Percentiles rank a stretch among this genome's conserved stretches.
Conservation (phyloP, 2,329 filamentous ascomycete species). For the Exophiala alcalophila region DNA sequence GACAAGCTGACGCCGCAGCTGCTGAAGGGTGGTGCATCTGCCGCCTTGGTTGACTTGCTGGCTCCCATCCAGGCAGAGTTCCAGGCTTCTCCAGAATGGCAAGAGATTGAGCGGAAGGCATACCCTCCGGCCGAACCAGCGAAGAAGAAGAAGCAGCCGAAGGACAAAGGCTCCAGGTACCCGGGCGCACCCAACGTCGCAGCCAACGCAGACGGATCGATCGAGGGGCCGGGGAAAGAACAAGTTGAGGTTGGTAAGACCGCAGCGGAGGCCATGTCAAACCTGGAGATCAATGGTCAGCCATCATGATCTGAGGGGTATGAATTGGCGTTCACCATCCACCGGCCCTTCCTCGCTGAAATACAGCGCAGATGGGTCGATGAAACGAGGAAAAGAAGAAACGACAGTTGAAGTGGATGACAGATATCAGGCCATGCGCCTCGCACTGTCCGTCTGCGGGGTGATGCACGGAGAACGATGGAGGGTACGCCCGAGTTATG, state of each 20-base stretch:
- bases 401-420: too few relatives aligned
- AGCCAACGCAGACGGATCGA: conserved; percentile 25
- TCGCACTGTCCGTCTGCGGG: too few relatives aligned
- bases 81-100: conserved; percentile 71
- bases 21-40: conserved; percentile 78
- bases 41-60: conserved; percentile 63
- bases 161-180: conserved; percentile 69
- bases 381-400: too few relatives aligned
- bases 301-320: conserved; percentile 13
- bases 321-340: too few relatives aligned
- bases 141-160: conserved; percentile 66
- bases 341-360: too few relatives aligned
- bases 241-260: conserved; percentile 26
- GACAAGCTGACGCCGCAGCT: conserved; percentile 84
- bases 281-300: conserved; percentile 25
- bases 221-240: conserved; percentile 26
- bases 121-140: conserved; percentile 70
- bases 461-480: too few relatives aligned
- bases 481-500: too few relatives aligned
- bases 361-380: too few relatives aligned
- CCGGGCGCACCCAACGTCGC: conserved; percentile 45
- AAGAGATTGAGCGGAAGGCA: conserved; percentile 70
- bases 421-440: too few relatives aligned
- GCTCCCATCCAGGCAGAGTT: conserved; percentile 74
- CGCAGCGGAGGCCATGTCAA: conserved; percentile 27